Evolutionary conservation across 306 rosid genomes (phyloP).

Genomic region (Acacia melanoxylon): DNA sequence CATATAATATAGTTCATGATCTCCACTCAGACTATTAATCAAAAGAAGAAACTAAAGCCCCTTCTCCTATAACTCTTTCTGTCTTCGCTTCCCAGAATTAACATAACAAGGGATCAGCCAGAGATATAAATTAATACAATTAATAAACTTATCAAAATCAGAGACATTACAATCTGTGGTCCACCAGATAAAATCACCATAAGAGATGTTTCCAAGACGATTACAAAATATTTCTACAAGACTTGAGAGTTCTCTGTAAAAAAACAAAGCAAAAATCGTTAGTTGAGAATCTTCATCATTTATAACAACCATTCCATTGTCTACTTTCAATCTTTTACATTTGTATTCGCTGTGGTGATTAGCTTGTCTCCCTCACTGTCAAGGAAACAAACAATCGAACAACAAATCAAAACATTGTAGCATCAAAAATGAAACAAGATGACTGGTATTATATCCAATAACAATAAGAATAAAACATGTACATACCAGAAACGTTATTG

Average conservation of each 20-base stretch:
- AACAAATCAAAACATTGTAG: background rate
- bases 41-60: background rate
- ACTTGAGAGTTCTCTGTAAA: background rate
- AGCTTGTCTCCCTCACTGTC: background rate
- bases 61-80: too few species aligned
- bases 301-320: background rate
- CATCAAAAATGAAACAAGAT: background rate
- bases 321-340: conserved; percentile 1
- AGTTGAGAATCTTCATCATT: background rate
- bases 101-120: background rate
- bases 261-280: background rate
- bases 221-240: background rate
- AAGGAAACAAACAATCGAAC: background rate
- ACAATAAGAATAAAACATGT: background rate
- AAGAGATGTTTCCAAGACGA: background rate
- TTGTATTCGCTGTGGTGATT: background rate
- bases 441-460: background rate
- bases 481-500: conserved; percentile 48
- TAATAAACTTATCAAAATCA: background rate
- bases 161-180: background rate
- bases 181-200: background rate
- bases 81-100: background rate
- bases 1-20: too few species aligned
- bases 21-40: background rate
- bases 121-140: background rate